Conservation (phyloP, 305 asterid genomes). For the Solanum hybrid region DNA sequence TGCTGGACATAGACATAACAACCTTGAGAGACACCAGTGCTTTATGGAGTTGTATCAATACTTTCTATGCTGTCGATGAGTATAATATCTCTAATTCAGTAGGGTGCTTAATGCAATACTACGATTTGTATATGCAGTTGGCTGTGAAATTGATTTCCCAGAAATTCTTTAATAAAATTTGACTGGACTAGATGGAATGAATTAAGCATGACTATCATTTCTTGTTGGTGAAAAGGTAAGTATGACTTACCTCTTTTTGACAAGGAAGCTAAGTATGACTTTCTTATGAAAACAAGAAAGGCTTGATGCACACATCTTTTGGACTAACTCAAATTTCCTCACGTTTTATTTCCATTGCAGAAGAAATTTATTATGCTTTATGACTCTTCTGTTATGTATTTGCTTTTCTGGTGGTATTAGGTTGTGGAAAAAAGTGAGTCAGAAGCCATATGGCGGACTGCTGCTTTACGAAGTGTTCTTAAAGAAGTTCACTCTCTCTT, state of each 20-base stretch:
- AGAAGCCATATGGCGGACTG: slow-evolving; percentile 78
- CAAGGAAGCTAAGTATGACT: background rate
- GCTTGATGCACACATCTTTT: background rate
- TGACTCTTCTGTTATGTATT: background rate
- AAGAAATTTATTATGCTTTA: background rate
- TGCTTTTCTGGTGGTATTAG: slow-evolving; percentile 22
- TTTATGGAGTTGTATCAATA: background rate
- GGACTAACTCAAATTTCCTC: background rate
- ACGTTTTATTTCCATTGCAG: background rate
- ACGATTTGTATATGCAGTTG: background rate
- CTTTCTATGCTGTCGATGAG: background rate
- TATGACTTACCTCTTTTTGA: background rate
- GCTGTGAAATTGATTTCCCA: background rate
- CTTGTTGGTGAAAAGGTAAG: background rate
- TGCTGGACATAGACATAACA: background rate
- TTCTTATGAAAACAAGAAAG: background rate
- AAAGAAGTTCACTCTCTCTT: slow-evolving; percentile 87
- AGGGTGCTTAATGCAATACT: background rate
- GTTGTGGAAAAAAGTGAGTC: slow-evolving; percentile 68
- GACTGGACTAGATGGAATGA: background rate
- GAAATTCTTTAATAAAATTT: background rate
- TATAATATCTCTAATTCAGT: background rate
- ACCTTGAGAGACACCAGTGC: background rate
- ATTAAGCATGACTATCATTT: background rate
- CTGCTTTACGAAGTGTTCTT: slow-evolving; percentile 59